Base-by-base conservation (phyloP, 108 stramenopile species). In the Thalassiosira profunda region DNA sequence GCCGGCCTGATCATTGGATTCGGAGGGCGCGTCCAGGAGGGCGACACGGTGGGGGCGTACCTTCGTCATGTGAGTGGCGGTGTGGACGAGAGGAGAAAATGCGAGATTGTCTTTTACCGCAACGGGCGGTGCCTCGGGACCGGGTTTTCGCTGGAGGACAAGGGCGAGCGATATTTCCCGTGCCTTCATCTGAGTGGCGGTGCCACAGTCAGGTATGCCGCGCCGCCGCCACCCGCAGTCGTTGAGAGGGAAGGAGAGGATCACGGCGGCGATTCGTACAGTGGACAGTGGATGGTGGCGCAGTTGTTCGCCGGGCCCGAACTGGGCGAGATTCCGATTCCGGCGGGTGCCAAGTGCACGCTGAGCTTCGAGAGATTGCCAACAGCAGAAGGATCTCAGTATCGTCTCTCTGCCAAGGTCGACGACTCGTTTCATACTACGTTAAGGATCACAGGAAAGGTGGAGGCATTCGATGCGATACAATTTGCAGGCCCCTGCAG, bases 81-180 rank as follows among this genome's bases (percentile, higher is more conserved):
- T n/a, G n/a, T n/a, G n/a, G n/a, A n/a, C n/a, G n/a, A n/a, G n/a
- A n/a, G n/a, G n/a, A n/a, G n/a, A 5, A n/a, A 17, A 37, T 29
- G 10, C 36, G 12, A 44, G 9, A 33, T 86, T 25, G 67, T 80
- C 3, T 75, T 80, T 61, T 80, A 80, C 70, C 46, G 74, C 40
- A 83, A 86, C 60, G 79, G 73, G 20, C 64, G 42, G 15, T 79
- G 74, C 31, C 59, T 77, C 20, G 85, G 85, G 21, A 42, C 66
- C 31, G 85, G 63, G 17, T 82, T 86, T 73, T 60, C 37, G 12
- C 31, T 82, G 30, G 28, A 46, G 4, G 53, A 67, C 21, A 14
- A 44, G 1, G n/a, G 26, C 25, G 44, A 60, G 12, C 35, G 41
- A n/a, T 31, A 48, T 18, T 67, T 49, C 35, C 85, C 85, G 9